Conservation (phyloP, 768 basidiomycete species). For the Naganishia randhawae region DNA sequence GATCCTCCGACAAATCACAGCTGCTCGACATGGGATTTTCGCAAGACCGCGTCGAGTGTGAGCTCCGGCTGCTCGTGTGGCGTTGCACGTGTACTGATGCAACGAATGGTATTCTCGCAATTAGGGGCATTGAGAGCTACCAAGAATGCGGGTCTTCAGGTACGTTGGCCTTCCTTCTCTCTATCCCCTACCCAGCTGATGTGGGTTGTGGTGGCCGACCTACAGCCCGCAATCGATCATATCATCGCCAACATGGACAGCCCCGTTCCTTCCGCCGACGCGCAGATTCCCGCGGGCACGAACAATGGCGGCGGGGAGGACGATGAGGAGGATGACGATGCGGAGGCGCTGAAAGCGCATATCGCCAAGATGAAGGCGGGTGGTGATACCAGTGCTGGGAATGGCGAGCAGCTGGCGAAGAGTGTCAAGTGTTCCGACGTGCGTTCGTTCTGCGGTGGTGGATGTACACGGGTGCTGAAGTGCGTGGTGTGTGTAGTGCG, state of each 20-base stretch:
- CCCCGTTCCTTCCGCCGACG: slow-evolving; percentile 61
- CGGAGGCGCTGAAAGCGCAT: slow-evolving; percentile 54
- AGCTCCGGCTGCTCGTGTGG: slow-evolving; percentile 44
- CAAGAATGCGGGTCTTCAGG: slow-evolving; percentile 73
- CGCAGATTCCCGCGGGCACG: slow-evolving; percentile 40
- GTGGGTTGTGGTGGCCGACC: background rate
- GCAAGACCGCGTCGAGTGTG: slow-evolving; percentile 76
- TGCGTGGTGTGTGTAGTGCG: slow-evolving; percentile 56
- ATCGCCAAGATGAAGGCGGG: slow-evolving; percentile 55
- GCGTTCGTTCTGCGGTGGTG: background rate
- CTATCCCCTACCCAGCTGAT: slow-evolving; percentile 28
- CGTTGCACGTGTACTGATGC: too few species aligned
- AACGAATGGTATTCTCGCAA: slow-evolving; percentile 5
- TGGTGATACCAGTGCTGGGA: slow-evolving; percentile 12
- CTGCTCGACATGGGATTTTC: slow-evolving; percentile 86
- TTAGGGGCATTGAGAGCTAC: slow-evolving; percentile 88
- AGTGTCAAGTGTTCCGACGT: slow-evolving; percentile 38
- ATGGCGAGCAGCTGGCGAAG: slow-evolving; percentile 24
- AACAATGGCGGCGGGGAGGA: slow-evolving; percentile 56
- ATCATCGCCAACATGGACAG: slow-evolving; percentile 74
- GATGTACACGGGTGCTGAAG: slow-evolving; percentile 4
- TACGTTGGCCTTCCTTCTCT: slow-evolving; percentile 15
- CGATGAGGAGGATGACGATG: slow-evolving; percentile 67
- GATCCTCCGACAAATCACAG: slow-evolving; percentile 44
- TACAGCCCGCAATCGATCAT: slow-evolving; percentile 66